Evolutionary conservation across 768 basidiomycete genomes (phyloP).

Genomic region (Russula dissimulans): DNA sequence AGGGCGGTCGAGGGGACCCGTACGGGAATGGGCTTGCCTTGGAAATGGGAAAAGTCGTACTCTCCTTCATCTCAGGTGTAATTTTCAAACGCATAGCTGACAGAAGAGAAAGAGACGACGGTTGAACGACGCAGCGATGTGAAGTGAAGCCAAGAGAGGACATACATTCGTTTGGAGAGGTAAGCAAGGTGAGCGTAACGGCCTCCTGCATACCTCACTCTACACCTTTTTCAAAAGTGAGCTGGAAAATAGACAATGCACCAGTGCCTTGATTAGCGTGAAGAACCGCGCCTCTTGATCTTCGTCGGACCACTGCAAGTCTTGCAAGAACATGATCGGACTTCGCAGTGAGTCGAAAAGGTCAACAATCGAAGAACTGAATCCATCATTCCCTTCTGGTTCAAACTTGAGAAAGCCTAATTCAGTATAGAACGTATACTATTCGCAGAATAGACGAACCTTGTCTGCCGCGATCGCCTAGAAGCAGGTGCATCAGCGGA

Average conservation of each 20-base stretch:
- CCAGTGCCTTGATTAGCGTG: slow-evolving; percentile 9
- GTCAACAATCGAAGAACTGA: too few relatives aligned
- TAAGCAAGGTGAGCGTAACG: slow-evolving; percentile 42
- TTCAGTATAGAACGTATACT: too few relatives aligned
- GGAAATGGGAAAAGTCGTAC: slow-evolving; percentile 32
- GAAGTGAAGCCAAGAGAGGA: not conserved
- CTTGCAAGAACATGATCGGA: too few relatives aligned
- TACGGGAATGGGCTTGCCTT: slow-evolving; percentile 42
- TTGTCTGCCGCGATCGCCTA: too few relatives aligned
- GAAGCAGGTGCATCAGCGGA: too few relatives aligned
- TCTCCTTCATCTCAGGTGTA: slow-evolving; percentile 44
- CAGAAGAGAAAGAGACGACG: not conserved
- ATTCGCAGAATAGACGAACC: too few relatives aligned
- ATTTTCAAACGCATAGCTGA: slow-evolving; percentile 45
- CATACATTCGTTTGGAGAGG: slow-evolving; percentile 40
- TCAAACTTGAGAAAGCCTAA: too few relatives aligned
- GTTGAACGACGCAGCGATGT: not conserved
- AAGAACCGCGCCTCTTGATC: too few relatives aligned
- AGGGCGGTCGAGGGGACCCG: slow-evolving; percentile 47
- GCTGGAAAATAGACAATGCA: not conserved
- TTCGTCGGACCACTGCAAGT: too few relatives aligned
- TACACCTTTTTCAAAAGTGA: slow-evolving; percentile 26
- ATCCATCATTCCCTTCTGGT: too few relatives aligned
- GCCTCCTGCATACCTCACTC: slow-evolving; percentile 65
- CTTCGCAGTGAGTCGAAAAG: too few relatives aligned